Evolutionary conservation across 164 flowering plant genomes (phyloP), one percentile per base, ranked within the genome.

Genomic region (Magnolia sinica): DNA sequence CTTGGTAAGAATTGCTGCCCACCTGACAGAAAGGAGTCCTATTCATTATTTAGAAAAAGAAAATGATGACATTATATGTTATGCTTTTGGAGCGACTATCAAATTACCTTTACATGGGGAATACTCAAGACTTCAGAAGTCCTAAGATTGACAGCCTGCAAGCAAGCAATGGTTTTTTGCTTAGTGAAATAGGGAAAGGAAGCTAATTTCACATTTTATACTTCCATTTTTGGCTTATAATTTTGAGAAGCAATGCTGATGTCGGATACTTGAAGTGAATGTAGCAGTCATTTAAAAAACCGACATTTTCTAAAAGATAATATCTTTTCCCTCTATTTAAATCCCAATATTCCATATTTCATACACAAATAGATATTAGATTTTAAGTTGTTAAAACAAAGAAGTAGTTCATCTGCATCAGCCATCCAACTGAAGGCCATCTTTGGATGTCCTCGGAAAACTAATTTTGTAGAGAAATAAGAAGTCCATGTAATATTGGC

Each of bases 111-210:
- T 37, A 70, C 64, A 58, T 79, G 75, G 9, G 83, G 79, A 50
- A 76, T 55, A 77, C 78, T 79, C 68, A 76, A 61, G 72, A 76
- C 81, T 68, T 85, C 87, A 31, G 90, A 86, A 69, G 96, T 88
- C 79, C 87, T 86, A 74, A 93, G 91, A 84, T 95, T 85, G 82
- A 95, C 90, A 82, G 97, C 96, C 98, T 95, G 94, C 82, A 82
- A 75, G 70, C 8, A n/a, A 37, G 4, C 45, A 55, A 70, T 52
- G 29, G 1, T 22, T 3, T 61, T 24, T 9, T 24, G 8, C 18
- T 64, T 50, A 74, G 31, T 6, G 49, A n/a, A 27, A 73, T n/a
- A 24, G 37, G 23, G 55, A 72, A 72, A 2, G 8, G 4, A 55
- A 22, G 10, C 29, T 14, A 68, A 31, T 7, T 24, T 29, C 18